phyloP scores from a whole-genome alignment of 306 rosid species.

The Vicia villosa region DNA sequence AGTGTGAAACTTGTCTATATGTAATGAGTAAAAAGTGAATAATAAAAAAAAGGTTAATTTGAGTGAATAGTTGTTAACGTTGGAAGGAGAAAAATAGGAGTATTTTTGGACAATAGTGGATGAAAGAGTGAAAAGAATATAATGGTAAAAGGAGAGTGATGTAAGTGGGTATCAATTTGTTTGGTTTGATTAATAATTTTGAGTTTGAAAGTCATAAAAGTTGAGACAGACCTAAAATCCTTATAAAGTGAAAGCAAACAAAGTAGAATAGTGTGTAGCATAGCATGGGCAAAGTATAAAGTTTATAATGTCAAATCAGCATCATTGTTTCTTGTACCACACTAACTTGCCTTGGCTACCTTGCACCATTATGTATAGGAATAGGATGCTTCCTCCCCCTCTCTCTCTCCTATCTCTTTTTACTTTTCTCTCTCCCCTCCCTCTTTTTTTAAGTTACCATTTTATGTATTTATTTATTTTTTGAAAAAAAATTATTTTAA shows the following conservation, averaged over 20 bases:
- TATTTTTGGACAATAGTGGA: conserved; percentile 20
- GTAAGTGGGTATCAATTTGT: conserved; percentile 39
- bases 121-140: conserved; percentile 28
- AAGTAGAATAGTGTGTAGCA: not conserved
- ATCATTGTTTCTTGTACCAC: conserved; percentile 56
- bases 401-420: not conserved
- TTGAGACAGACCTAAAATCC: conserved; percentile 44
- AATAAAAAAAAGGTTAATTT: not conserved
- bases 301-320: conserved; percentile 40
- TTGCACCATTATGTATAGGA: conserved; percentile 38
- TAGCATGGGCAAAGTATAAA: conserved; percentile 42
- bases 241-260: conserved; percentile 39
- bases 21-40: not conserved
- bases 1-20: not conserved
- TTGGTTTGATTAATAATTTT: conserved; percentile 38
- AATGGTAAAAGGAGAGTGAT: not conserved
- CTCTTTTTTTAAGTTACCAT: no score
- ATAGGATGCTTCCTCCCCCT: conserved; percentile 44
- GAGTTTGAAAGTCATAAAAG: conserved; percentile 43
- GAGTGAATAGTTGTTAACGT: conserved; percentile 20
- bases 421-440: no score
- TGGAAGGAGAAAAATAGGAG: conserved; percentile 4
- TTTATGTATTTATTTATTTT: no score
- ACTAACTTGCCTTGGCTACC: conserved; percentile 3
- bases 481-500: no score